Evolutionary conservation across 2,329 filamentous ascomycete genomes (phyloP).

Genomic region (Neonectria faginata): DNA sequence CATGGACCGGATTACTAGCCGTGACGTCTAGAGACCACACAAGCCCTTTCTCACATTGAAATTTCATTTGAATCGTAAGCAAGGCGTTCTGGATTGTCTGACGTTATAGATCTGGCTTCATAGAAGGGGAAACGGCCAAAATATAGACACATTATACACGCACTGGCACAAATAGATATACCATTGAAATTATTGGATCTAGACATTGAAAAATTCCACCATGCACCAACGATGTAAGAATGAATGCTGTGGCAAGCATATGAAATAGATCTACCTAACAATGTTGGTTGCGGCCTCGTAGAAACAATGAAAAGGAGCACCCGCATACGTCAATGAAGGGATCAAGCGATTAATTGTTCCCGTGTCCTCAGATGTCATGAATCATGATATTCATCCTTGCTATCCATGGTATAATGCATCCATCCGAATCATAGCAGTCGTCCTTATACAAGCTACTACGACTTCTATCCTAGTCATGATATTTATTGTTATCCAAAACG

Average conservation of each 20-base stretch:
- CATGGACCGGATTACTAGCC: slow-evolving; percentile 44
- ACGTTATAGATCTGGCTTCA: not conserved
- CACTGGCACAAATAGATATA: slow-evolving; percentile 24
- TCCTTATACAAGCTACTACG: not conserved
- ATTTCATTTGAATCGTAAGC: slow-evolving; percentile 11
- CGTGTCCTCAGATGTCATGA: slow-evolving; percentile 12
- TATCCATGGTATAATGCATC: slow-evolving; percentile 1
- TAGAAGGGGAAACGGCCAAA: not conserved
- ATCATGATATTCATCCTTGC: slow-evolving; percentile 19
- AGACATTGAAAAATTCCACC: not conserved
- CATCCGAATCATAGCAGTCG: slow-evolving; percentile 15
- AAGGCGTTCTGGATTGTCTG: slow-evolving; percentile 16
- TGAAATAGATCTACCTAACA: not conserved
- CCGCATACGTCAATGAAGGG: not conserved
- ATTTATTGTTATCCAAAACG: slow-evolving; percentile 58
- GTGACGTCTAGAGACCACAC: slow-evolving; percentile 30
- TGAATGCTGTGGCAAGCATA: not conserved
- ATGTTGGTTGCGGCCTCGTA: not conserved
- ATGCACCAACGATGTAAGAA: not conserved
- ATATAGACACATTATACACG: slow-evolving; percentile 10
- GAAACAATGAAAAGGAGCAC: not conserved
- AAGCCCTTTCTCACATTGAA: not conserved
- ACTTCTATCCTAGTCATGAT: slow-evolving; percentile 19
- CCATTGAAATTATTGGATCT: not conserved
- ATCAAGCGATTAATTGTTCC: not conserved